Evolutionary conservation across 768 basidiomycete genomes (phyloP).

Genomic region (Pleurotus sapidus): DNA sequence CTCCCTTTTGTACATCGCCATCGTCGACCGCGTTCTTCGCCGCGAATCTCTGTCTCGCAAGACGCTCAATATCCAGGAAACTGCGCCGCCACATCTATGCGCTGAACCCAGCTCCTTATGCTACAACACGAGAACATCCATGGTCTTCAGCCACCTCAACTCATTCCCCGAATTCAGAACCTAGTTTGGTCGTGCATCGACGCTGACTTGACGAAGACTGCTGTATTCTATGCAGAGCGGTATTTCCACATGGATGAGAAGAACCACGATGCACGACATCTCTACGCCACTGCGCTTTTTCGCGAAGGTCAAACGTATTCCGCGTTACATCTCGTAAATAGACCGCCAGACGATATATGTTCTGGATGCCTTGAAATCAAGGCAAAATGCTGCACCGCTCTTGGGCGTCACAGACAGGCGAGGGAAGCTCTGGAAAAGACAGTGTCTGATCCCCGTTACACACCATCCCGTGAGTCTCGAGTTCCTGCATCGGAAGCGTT

Average conservation of each 20-base stretch:
- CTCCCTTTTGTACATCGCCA: neutral
- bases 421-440: constrained; percentile 67
- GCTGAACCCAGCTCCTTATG: constrained; percentile 45
- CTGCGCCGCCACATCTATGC: constrained; percentile 5
- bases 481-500: neutral
- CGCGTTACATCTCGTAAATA: constrained; percentile 67
- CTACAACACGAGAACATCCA: constrained; percentile 37
- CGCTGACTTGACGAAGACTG: constrained; percentile 72
- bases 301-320: constrained; percentile 71
- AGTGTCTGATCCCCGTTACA: constrained; percentile 47
- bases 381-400: constrained; percentile 65
- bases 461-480: constrained; percentile 53
- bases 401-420: constrained; percentile 78
- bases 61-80: neutral
- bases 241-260: constrained; percentile 68
- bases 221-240: constrained; percentile 87
- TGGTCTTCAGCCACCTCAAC: constrained; percentile 44
- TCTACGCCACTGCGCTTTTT: constrained; percentile 78
- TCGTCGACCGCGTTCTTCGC: neutral
- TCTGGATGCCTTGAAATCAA: constrained; percentile 79
- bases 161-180: constrained; percentile 66
- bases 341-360: constrained; percentile 58
- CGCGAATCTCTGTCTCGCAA: neutral
- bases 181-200: constrained; percentile 86
- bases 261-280: constrained; percentile 80